phyloP scores from a whole-genome alignment of 352 stramenopile genomes.

The Hyaloperonospora arabidopsidis region DNA sequence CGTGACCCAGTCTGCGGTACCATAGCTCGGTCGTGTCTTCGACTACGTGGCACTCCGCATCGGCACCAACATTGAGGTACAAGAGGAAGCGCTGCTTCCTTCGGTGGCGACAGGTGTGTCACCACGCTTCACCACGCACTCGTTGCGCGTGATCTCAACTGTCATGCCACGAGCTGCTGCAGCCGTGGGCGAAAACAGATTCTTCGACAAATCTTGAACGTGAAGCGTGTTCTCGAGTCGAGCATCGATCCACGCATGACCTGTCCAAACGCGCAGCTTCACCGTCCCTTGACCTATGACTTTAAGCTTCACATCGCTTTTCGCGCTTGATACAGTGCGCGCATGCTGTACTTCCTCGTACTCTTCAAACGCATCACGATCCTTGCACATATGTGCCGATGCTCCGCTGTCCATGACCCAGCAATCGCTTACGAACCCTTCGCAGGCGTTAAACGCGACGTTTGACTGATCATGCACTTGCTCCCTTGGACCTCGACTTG shows the following conservation, averaged over 20 bases:
- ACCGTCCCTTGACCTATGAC: neutral
- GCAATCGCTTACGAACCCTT: neutral
- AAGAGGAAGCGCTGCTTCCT: neutral
- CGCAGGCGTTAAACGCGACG: no score
- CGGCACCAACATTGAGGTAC: neutral
- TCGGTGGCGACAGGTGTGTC: neutral
- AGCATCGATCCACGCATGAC: neutral
- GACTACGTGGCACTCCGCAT: neutral
- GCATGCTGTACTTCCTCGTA: neutral
- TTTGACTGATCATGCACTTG: neutral
- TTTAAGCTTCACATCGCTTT: neutral
- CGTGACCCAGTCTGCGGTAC: neutral
- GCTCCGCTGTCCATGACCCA: slow-evolving; percentile 1
- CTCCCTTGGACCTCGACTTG: neutral
- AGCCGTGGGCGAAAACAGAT: neutral
- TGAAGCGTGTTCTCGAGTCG: slow-evolving; percentile 1
- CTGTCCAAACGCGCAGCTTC: neutral
- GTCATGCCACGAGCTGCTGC: neutral
- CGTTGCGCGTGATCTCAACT: neutral
- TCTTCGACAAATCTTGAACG: neutral
- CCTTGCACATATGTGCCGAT: slow-evolving; percentile 1
- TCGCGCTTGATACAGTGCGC: neutral
- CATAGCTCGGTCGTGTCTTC: neutral
- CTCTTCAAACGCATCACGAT: neutral
- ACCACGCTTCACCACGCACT: slow-evolving; percentile 3